Evolutionary conservation across 345 rosid genomes (phyloP).

Genomic region (Pistacia vera): DNA sequence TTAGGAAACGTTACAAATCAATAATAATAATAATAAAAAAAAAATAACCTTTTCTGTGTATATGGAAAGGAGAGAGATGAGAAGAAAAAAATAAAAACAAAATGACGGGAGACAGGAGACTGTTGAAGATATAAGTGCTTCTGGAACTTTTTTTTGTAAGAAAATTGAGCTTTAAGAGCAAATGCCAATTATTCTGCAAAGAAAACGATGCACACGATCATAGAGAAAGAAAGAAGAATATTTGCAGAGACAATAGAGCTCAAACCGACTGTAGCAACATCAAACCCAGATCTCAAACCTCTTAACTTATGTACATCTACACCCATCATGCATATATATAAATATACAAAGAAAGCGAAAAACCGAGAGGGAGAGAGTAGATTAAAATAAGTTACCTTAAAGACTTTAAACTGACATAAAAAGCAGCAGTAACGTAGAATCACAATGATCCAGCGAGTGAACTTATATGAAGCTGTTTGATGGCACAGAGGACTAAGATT

Average conservation of each 20-base stretch:
- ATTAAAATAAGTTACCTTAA: slow-evolving; percentile 29
- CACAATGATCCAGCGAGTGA: slow-evolving; percentile 25
- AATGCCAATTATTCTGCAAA: slow-evolving; percentile 6
- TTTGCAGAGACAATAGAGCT: background rate
- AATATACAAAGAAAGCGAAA: background rate
- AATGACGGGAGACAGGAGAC: background rate
- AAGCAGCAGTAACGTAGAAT: background rate
- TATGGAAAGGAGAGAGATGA: no score
- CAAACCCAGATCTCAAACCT: slow-evolving; percentile 28
- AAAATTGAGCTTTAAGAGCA: background rate
- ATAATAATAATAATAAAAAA: no score
- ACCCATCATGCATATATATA: background rate
- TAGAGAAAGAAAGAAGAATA: slow-evolving; percentile 1
- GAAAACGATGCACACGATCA: background rate
- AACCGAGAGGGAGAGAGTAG: background rate
- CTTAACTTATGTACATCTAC: background rate
- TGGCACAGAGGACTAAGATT: background rate
- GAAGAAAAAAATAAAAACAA: background rate
- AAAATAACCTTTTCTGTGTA: no score
- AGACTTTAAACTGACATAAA: background rate
- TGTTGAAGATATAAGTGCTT: background rate
- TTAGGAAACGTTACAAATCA: background rate
- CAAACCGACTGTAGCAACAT: background rate
- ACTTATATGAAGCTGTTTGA: slow-evolving; percentile 22
- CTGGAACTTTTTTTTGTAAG: background rate